Percentiles rank a stretch among this genome's conserved stretches.
phyloP scores from a whole-genome alignment of 2,329 filamentous ascomycete genomes.

The Colletotrichum neosansevieriae region DNA sequence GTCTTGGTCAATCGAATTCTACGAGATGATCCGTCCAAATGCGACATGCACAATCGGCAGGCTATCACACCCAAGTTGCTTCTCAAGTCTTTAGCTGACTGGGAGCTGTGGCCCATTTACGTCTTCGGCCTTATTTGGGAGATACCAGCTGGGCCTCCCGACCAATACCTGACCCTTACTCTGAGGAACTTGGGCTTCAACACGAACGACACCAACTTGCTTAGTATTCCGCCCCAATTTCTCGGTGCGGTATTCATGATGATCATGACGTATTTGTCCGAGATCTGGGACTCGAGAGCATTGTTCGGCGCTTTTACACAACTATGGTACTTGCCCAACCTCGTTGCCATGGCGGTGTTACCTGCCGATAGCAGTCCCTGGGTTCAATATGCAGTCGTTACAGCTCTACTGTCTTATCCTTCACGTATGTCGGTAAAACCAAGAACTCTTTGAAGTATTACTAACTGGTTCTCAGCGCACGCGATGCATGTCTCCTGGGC shows the following conservation, averaged over 20 bases:
- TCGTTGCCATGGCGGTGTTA: slow-evolving; percentile 49
- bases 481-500: slow-evolving; percentile 63
- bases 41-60: slow-evolving; percentile 67
- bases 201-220: slow-evolving; percentile 62
- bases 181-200: slow-evolving; percentile 46
- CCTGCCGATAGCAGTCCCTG: slow-evolving; percentile 46
- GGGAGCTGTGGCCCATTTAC: slow-evolving; percentile 68
- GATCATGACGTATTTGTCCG: slow-evolving; percentile 48
- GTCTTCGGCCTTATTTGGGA: slow-evolving; percentile 59
- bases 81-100: slow-evolving; percentile 62
- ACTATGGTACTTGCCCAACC: slow-evolving; percentile 50
- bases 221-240: slow-evolving; percentile 40
- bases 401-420: slow-evolving; percentile 49
- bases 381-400: slow-evolving; percentile 48
- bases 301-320: slow-evolving; percentile 48
- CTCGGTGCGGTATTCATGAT: slow-evolving; percentile 38
- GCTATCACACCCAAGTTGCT: slow-evolving; percentile 60
- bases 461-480: slow-evolving; percentile 50
- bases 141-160: slow-evolving; percentile 43
- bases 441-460: slow-evolving; percentile 41
- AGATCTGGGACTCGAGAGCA: slow-evolving; percentile 47
- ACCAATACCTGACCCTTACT: slow-evolving; percentile 46
- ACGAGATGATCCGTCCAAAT: slow-evolving; percentile 67
- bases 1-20: slow-evolving; percentile 68
- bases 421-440: slow-evolving; percentile 42